phyloP scores from a whole-genome alignment of 352 stramenopile species.

The Phytophthora ohioensis region DNA sequence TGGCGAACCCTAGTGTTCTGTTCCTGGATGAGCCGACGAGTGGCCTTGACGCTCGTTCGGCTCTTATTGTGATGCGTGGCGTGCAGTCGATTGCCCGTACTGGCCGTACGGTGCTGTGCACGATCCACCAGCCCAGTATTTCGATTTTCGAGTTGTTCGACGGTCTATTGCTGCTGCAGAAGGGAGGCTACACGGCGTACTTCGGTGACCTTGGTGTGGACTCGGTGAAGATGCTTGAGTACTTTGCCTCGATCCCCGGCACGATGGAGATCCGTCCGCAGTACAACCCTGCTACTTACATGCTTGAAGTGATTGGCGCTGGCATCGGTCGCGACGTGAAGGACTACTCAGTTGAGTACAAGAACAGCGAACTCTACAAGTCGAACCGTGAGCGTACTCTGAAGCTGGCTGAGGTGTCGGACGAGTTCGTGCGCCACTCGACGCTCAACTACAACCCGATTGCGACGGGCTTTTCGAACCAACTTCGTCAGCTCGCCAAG shows the following conservation, averaged over 20 bases:
- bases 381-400: slow-evolving; percentile 32
- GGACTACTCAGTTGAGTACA: slow-evolving; percentile 27
- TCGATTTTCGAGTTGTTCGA: slow-evolving; percentile 95
- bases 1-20: slow-evolving; percentile 92
- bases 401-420: slow-evolving; percentile 42
- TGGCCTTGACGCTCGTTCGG: slow-evolving; percentile 89
- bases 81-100: slow-evolving; percentile 87
- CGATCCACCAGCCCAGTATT: slow-evolving; percentile 69
- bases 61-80: slow-evolving; percentile 88
- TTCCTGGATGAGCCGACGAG: slow-evolving; percentile 94
- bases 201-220: slow-evolving; percentile 90
- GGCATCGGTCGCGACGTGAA: slow-evolving; percentile 28
- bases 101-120: slow-evolving; percentile 88
- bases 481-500: slow-evolving; percentile 41
- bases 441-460: slow-evolving; percentile 58
- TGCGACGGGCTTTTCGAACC: slow-evolving; percentile 50
- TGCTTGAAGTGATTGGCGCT: slow-evolving; percentile 21
- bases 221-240: slow-evolving; percentile 85
- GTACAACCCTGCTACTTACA: slow-evolving; percentile 31
- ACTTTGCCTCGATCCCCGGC: slow-evolving; percentile 85
- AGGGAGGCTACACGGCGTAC: slow-evolving; percentile 68
- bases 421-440: slow-evolving; percentile 58
- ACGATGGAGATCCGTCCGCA: slow-evolving; percentile 44
- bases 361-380: slow-evolving; percentile 21
- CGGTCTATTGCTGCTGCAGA: slow-evolving; percentile 84